Evolutionary conservation across 139 green algal species (phyloP), one percentile per base, ranked within the genome.

Genomic region (Gonium pectorale): DNA sequence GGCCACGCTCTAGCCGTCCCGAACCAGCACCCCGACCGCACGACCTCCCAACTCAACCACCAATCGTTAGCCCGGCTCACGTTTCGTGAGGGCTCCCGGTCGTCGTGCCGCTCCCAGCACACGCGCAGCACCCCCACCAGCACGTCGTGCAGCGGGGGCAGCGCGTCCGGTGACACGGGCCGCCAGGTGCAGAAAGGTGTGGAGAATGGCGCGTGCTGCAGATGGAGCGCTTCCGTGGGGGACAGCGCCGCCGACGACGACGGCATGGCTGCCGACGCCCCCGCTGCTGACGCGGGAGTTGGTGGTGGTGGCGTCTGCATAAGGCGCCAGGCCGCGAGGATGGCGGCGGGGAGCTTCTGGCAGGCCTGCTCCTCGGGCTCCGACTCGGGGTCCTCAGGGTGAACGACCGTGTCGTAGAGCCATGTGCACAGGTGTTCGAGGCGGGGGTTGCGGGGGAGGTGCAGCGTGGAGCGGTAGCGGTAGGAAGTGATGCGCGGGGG

Each of bases 141-240:
- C 40, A 82, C 75, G 29, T 82, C 75, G 43, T 82, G 75, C 75
- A 82, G 75, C 59, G 75, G 75, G 29, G 75, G 75, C 38, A 82
- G 75, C 59, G 59, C 59, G 15, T 82, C 75, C 24, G 75, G 75
- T 5, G 59, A 40, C 40, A 82, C 75, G 17, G 13, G 75, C 5
- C 75, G 40, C 75, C 75, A 82, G 40, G 75, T 82, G 75, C 75
- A 82, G 75, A 70, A 82, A 35, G 75, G 75, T 19, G 40, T 41
- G 1, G 75, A 82, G 38, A 82, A 82, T 38, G 75, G 13, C 21
- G 21, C 22, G 75, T 82, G 75, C 75, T 82, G 75, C 60, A 56
- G 41, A 43, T 82, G 75, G 29, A 82, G 75, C 22, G 64, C 38
- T 31, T 82, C 75, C 29, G 75, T 82, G 24, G 59, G 75, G 3